Conservation (phyloP, 805 yeast genomes). For the Yamadazyma insecticola region DNA sequence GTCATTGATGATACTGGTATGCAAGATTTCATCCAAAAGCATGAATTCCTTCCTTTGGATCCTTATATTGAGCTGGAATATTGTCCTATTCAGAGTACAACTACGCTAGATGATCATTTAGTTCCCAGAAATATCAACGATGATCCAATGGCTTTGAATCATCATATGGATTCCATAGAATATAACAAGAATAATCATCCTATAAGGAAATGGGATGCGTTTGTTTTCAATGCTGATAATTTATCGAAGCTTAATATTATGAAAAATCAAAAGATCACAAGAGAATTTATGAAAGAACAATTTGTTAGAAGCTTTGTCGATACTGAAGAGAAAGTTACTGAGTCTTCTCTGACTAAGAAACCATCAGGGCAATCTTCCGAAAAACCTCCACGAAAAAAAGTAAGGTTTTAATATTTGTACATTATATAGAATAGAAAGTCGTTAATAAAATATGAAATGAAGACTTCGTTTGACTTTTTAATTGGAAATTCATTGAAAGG, state of each 20-base stretch:
- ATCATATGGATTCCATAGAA: constrained; percentile 8
- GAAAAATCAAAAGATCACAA: constrained; percentile 17
- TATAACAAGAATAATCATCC: background rate
- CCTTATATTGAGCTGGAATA: constrained; percentile 30
- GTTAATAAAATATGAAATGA: background rate
- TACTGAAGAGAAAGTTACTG: constrained; percentile 5
- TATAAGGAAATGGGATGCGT: constrained; percentile 21
- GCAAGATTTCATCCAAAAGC: constrained; percentile 49
- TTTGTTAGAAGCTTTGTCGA: constrained; percentile 13
- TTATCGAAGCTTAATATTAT: constrained; percentile 20
- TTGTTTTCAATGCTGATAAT: constrained; percentile 26
- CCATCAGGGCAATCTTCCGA: constrained; percentile 2
- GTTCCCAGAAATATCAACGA: constrained; percentile 2
- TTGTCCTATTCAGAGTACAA: constrained; percentile 27
- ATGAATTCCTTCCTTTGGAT: constrained; percentile 37
- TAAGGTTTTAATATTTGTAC: constrained; percentile 12
- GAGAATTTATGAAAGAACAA: constrained; percentile 15
- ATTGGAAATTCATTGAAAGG: background rate
- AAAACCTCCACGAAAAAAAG: constrained; percentile 11
- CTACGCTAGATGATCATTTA: constrained; percentile 6
- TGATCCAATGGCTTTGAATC: constrained; percentile 9
- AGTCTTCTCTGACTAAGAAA: constrained; percentile 1
- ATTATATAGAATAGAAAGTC: constrained; percentile 1
- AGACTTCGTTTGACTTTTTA: background rate
- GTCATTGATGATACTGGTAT: constrained; percentile 58